phyloP scores from a whole-genome alignment of 2,329 filamentous ascomycete genomes.

The Alternaria sp. region DNA sequence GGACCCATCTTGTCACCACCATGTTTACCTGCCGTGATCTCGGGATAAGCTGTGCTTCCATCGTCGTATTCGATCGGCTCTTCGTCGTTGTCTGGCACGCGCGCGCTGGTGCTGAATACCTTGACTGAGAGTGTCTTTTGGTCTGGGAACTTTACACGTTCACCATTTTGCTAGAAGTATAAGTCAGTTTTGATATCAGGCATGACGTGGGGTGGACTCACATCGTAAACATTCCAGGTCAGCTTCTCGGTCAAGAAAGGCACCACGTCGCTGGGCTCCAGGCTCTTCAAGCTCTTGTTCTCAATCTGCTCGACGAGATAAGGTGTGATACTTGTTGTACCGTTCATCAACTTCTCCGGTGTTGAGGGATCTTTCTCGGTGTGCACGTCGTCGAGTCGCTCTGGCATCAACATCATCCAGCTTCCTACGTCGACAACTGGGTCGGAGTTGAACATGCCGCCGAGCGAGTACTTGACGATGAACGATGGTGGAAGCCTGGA shows the following conservation, averaged over 20 bases:
- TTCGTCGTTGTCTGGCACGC: conserved; percentile 21
- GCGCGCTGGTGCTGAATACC: conserved; percentile 22
- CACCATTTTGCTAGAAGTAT: not conserved
- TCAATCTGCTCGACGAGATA: conserved; percentile 32
- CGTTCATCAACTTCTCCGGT: conserved; percentile 14
- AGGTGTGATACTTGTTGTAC: conserved; percentile 32
- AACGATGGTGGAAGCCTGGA: conserved; percentile 24
- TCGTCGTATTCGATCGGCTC: conserved; percentile 23
- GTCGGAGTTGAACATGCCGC: conserved; percentile 23
- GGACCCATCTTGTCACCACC: not conserved
- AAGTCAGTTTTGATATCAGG: not conserved
- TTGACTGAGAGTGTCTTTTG: conserved; percentile 22
- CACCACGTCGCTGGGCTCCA: conserved; percentile 30
- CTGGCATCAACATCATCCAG: conserved; percentile 34
- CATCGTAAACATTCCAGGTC: conserved; percentile 37
- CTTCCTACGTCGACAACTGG: conserved; percentile 24
- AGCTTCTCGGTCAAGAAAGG: conserved; percentile 34
- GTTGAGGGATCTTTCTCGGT: not conserved
- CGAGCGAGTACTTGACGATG: conserved; percentile 29
- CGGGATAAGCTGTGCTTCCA: conserved; percentile 19
- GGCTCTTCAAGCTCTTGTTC: conserved; percentile 21
- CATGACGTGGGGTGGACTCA: conserved; percentile 7
- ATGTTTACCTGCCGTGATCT: not conserved
- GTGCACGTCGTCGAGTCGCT: not conserved
- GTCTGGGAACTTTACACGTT: conserved; percentile 10